These are phyloP conservation scores for Crepidotus variabilis DNA, from an alignment of 768 basidiomycete species.

Conservation along the genomic window DNA sequence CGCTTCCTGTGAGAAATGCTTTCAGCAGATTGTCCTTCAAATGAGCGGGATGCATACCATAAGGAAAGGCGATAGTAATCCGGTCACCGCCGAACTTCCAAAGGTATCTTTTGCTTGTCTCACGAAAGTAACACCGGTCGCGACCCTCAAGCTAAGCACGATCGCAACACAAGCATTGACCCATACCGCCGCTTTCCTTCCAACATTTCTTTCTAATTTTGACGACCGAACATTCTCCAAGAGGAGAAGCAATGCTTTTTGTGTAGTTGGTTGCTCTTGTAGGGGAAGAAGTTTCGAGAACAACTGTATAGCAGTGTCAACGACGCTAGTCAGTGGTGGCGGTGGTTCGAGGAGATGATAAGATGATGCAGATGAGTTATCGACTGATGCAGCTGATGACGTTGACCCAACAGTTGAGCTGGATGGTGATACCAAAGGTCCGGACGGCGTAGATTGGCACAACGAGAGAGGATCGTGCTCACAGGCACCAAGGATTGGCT, in stretches of 20 bases:
- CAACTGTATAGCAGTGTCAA: constrained; percentile 86
- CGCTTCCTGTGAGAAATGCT: constrained; percentile 49
- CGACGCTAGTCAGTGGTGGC: constrained; percentile 75
- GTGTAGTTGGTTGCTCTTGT: constrained; percentile 63
- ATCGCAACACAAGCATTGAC: constrained; percentile 79
- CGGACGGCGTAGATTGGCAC: constrained; percentile 27
- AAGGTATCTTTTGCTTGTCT: constrained; percentile 65
- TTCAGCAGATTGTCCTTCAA: not conserved
- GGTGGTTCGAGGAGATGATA: constrained; percentile 56
- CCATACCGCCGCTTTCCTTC: constrained; percentile 78
- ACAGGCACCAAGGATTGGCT: constrained; percentile 76
- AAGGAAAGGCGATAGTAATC: constrained; percentile 63
- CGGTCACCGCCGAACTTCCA: constrained; percentile 59
- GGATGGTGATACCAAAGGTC: not conserved
- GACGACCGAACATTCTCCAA: constrained; percentile 65
- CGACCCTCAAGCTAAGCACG: constrained; percentile 61
- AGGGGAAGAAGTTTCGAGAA: constrained; percentile 77
- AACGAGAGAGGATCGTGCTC: constrained; percentile 83
- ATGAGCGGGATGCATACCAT: constrained; percentile 47
- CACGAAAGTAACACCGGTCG: constrained; percentile 34
- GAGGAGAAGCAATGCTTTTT: constrained; percentile 53
- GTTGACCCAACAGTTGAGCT: not conserved
- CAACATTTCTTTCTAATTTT: constrained; percentile 84
- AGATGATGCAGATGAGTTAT: constrained; percentile 31
- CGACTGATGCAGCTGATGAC: constrained; percentile 26